Evolutionary conservation across 129 eudicot species (phyloP).

Genomic region (Centella asiatica): DNA sequence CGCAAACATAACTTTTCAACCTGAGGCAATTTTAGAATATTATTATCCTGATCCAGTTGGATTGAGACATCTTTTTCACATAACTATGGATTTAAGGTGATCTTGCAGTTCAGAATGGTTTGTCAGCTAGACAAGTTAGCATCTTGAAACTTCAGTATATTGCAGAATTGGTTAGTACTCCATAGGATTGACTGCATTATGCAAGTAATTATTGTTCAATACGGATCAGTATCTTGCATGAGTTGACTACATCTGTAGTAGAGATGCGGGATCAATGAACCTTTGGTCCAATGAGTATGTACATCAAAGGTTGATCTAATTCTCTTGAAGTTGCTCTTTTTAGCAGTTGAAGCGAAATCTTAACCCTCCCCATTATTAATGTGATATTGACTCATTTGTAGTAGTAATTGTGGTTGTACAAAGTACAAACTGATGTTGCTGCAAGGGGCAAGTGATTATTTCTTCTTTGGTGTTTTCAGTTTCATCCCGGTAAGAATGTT

Average conservation of each 20-base stretch:
- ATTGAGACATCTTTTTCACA: not conserved
- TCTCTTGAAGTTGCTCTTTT: not conserved
- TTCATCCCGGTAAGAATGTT: constrained; percentile 97
- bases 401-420: not conserved
- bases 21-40: too few species aligned
- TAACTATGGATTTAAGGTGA: not conserved
- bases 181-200: not conserved
- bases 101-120: not conserved
- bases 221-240: too few species aligned
- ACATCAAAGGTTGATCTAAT: not conserved
- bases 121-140: not conserved
- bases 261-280: not conserved
- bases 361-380: not conserved
- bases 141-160: not conserved
- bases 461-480: constrained; percentile 32
- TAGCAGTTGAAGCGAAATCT: not conserved
- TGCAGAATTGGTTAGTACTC: not conserved
- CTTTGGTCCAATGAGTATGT: not conserved
- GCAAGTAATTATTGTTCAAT: not conserved
- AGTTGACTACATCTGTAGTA: not conserved
- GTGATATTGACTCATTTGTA: not conserved
- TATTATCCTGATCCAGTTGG: too few species aligned
- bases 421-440: not conserved
- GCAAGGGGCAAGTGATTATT: not conserved
- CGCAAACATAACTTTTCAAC: not conserved